Evolutionary conservation across 1,139 yeast genomes (phyloP).

Genomic region (Scheffersomyces cryptocercus): DNA sequence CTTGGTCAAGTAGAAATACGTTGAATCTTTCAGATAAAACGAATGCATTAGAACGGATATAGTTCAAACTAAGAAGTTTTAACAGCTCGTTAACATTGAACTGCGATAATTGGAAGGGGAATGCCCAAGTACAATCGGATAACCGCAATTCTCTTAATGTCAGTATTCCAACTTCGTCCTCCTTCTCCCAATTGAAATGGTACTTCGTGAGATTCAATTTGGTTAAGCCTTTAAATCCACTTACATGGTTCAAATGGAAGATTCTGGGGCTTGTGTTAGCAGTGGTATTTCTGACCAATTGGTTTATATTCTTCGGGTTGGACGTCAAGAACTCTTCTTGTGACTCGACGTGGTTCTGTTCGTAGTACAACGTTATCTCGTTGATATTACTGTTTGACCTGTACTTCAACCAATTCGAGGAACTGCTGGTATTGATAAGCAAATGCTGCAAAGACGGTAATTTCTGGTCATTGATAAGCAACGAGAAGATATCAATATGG

Average conservation of each 20-base stretch:
- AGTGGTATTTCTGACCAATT: conserved; percentile 9
- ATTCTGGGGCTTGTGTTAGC: conserved; percentile 20
- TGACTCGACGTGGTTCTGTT: conserved; percentile 23
- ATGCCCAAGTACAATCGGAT: conserved; percentile 46
- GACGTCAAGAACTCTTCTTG: conserved; percentile 11
- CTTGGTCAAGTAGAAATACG: conserved; percentile 24
- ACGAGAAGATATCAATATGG: conserved; percentile 34
- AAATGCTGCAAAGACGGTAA: conserved; percentile 26
- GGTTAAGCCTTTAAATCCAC: conserved; percentile 20
- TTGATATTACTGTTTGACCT: conserved; percentile 19
- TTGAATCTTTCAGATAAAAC: conserved; percentile 39
- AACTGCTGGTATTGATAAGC: conserved; percentile 33
- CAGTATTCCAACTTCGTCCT: conserved; percentile 6
- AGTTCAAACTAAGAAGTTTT: conserved; percentile 24
- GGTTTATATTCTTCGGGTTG: conserved; percentile 17
- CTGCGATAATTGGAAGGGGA: conserved; percentile 37
- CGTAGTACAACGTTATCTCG: conserved; percentile 29
- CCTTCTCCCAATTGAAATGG: conserved; percentile 33
- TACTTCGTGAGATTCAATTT: conserved; percentile 28
- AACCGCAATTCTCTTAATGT: conserved; percentile 17
- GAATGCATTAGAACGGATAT: conserved; percentile 31
- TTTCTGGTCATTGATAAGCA: conserved; percentile 12
- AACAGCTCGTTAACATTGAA: conserved; percentile 31
- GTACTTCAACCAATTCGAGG: conserved; percentile 47
- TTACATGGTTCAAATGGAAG: conserved; percentile 35